phyloP scores from a whole-genome alignment of 306 rosid genomes.

The Mimosa bimucronata region DNA sequence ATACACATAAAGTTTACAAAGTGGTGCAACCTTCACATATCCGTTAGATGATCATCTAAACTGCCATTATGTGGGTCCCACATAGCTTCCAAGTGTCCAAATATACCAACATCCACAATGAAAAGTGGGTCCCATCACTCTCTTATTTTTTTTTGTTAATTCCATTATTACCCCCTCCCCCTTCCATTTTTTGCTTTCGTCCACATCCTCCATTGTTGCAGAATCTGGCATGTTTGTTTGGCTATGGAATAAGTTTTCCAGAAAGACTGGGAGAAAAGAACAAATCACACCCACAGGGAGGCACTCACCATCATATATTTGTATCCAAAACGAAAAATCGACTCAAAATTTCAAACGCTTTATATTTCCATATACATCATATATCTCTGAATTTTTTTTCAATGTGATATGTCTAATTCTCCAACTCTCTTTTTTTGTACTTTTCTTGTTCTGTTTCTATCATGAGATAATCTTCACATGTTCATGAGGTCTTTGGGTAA shows the following conservation, averaged over 20 bases:
- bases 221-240: background rate
- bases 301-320: conserved; percentile 38
- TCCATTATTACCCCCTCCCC: too few species aligned
- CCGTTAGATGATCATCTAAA: too few species aligned
- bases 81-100: too few species aligned
- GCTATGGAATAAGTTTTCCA: conserved; percentile 11
- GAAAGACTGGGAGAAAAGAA: background rate
- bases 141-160: too few species aligned
- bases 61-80: too few species aligned
- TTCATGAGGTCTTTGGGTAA: background rate
- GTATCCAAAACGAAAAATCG: conserved; percentile 36
- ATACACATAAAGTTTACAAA: too few species aligned
- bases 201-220: too few species aligned
- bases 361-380: conserved; percentile 35
- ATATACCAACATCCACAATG: too few species aligned
- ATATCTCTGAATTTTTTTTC: background rate
- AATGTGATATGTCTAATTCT: background rate
- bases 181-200: too few species aligned
- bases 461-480: background rate
- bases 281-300: background rate
- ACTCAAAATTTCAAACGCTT: conserved; percentile 31
- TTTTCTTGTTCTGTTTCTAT: background rate
- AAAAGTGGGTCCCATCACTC: too few species aligned
- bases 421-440: background rate
- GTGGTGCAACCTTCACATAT: too few species aligned